These are phyloP conservation scores for Cryphonectria nitschkei DNA, from an alignment of 2,329 filamentous ascomycete species.

Conservation along the genomic window DNA sequence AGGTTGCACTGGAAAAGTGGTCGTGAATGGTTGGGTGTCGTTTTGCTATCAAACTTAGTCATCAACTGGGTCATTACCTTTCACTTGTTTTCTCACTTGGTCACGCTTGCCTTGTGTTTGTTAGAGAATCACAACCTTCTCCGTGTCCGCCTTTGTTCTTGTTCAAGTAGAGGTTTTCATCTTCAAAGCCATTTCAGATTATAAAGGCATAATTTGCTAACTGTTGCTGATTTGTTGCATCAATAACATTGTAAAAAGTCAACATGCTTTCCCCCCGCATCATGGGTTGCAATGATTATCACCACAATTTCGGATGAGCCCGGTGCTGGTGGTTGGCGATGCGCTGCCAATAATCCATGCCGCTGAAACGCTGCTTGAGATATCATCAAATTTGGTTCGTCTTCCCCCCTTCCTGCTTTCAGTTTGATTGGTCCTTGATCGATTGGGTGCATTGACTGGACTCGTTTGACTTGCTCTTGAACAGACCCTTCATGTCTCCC, in stretches of 20 bases:
- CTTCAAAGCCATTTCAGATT: background rate
- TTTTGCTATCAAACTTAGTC: background rate
- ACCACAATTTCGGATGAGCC: too few species aligned
- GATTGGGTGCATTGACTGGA: background rate
- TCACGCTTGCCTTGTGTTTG: background rate
- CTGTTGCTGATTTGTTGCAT: background rate
- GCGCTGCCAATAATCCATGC: background rate
- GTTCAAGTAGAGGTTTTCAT: background rate
- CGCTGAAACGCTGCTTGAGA: background rate
- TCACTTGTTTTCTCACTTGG: background rate
- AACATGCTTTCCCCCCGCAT: background rate
- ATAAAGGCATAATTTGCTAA: background rate
- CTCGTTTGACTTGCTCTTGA: constrained; percentile 8
- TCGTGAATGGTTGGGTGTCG: background rate
- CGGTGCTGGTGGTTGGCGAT: background rate
- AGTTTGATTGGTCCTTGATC: too few species aligned
- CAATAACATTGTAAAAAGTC: background rate
- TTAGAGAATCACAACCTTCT: background rate
- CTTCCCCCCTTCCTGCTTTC: background rate
- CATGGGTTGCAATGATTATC: background rate
- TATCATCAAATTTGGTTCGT: background rate
- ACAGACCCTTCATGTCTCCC: constrained; percentile 5
- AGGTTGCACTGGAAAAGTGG: background rate
- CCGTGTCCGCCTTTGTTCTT: background rate
- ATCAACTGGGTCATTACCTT: background rate